Conservation (phyloP, 2,329 filamentous ascomycete species). For the Tolypocladium ophioglossoides region DNA sequence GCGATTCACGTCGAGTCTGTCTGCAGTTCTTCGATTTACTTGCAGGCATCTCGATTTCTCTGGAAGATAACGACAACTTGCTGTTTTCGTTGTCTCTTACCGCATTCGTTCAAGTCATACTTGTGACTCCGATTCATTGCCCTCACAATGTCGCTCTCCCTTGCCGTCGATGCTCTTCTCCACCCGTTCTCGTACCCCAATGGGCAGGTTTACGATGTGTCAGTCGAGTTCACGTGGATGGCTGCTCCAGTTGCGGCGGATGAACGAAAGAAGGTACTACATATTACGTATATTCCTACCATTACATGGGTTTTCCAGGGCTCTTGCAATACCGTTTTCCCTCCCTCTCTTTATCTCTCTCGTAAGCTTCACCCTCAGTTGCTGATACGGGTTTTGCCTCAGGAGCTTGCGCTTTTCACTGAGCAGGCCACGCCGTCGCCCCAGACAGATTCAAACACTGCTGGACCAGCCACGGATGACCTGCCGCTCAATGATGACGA, state of each 20-base stretch:
- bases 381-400: background rate
- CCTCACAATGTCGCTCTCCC: background rate
- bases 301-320: background rate
- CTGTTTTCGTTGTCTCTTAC: background rate
- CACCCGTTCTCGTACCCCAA: background rate
- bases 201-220: background rate
- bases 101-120: background rate
- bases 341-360: too few relatives aligned
- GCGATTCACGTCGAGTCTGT: background rate
- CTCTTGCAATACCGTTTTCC: too few relatives aligned
- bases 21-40: background rate
- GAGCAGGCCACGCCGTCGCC: background rate
- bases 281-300: background rate
- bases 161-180: background rate
- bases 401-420: background rate
- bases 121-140: background rate
- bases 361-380: background rate
- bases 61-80: background rate
- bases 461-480: background rate
- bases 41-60: background rate
- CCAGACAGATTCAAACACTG: background rate
- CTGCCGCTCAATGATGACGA: too few relatives aligned
- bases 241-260: background rate
- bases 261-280: background rate
- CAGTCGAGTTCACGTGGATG: background rate